Base-by-base conservation (phyloP, 495 filamentous ascomycete genomes). In the Penicillium roqueforti region DNA sequence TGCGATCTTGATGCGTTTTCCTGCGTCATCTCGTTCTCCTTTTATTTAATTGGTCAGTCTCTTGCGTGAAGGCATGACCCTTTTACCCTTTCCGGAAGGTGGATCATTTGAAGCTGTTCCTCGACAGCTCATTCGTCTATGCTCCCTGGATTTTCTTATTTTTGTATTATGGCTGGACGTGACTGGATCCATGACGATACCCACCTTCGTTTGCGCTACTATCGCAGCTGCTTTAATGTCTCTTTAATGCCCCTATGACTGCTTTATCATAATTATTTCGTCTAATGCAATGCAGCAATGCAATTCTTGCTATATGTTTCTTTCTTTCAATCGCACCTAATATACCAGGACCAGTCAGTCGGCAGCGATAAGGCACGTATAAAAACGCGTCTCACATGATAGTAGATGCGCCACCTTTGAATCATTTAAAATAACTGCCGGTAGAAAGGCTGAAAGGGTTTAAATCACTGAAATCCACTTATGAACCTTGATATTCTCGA, bases 181-280 rank as follows among this genome's bases (percentile, higher is more conserved):
- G 47, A 51, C 50, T 58, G 56, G 56, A 60, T 49, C 53, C 23
- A 47, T 63, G 59, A 68, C 65, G 66, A 75, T 75, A 75, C 70
- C 70, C 70, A 67, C 65, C 59, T 62, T 68, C 62, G 56, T 71
- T 67, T 59, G 47, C 47, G 37, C 34, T 51, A 20, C 14, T 39
- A 40, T 47, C 11, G 51, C 23, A 25, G 18, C 37, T 6, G 14
- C 5, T 40, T 40, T 48, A 38, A 54, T 54, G 18, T 11, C 13
- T 28, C 31, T 40, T 40, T 48, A 38, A 54, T 54, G 18, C 7
- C 13, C 20, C 31, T 37, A 18, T 37, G 41, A 7, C 20, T 54
- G 23, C 19, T 47, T 47, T 20, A 3, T 39, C 14, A 31, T 45
- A 25, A 5, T 53, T 16, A 18, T 20, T 13, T 19, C 40, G 25